Conservation (phyloP, 345 rosid genomes). For the Hevea brasiliensis region DNA sequence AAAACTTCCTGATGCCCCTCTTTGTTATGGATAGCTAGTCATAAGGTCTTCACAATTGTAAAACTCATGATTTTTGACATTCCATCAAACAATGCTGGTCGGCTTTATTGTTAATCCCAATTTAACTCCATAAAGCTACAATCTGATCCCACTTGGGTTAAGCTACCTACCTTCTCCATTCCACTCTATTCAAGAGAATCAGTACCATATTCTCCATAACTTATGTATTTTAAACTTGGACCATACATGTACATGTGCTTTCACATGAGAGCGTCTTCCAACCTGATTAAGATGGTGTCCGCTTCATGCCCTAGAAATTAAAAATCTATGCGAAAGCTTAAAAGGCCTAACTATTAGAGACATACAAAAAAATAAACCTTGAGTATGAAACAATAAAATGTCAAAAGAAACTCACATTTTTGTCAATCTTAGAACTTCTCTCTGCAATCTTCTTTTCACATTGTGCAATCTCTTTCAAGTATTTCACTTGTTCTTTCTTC, state of each 20-base stretch:
- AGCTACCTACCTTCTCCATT: background rate
- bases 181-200: background rate
- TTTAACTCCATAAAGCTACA: background rate
- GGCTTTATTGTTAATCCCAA: background rate
- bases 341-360: background rate
- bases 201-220: background rate
- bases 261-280: background rate
- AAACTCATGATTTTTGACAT: background rate
- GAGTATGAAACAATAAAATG: slow-evolving; percentile 6
- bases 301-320: background rate
- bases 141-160: background rate
- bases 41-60: background rate
- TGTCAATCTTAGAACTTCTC: slow-evolving; percentile 63
- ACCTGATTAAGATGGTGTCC: background rate
- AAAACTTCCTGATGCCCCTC: background rate
- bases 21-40: background rate
- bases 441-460: slow-evolving; percentile 82
- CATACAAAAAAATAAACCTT: background rate
- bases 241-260: background rate
- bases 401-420: slow-evolving; percentile 52
- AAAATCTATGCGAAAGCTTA: background rate
- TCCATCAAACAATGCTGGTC: background rate
- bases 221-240: background rate
- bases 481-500: slow-evolving; percentile 75
- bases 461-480: slow-evolving; percentile 73